These are phyloP conservation scores for Psilocybe cyanescens DNA, from an alignment of 768 basidiomycete genomes.

Conservation along the genomic window DNA sequence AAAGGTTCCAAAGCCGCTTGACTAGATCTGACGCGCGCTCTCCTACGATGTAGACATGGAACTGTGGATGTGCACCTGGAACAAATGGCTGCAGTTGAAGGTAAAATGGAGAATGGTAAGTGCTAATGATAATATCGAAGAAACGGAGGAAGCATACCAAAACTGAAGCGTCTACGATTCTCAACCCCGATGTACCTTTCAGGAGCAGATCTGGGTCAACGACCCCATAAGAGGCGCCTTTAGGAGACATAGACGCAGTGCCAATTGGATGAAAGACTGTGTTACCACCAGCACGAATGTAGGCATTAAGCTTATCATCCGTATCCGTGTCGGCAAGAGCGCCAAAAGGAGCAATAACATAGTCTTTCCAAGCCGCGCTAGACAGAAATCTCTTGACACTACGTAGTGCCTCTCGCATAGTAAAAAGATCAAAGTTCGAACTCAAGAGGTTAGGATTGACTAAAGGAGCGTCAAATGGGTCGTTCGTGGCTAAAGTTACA, in stretches of 20 bases:
- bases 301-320: slow-evolving; percentile 24
- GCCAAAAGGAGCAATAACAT: slow-evolving; percentile 18
- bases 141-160: not conserved
- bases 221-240: slow-evolving; percentile 31
- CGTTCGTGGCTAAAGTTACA: slow-evolving; percentile 18
- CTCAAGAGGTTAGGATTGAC: slow-evolving; percentile 28
- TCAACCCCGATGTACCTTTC: not conserved
- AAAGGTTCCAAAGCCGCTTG: not conserved
- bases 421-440: slow-evolving; percentile 24
- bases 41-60: slow-evolving; percentile 1
- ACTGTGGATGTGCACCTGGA: not conserved
- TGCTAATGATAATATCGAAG: not conserved
- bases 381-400: slow-evolving; percentile 21
- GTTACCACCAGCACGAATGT: slow-evolving; percentile 14
- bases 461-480: slow-evolving; percentile 28
- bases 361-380: slow-evolving; percentile 25
- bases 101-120: not conserved
- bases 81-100: not conserved
- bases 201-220: slow-evolving; percentile 35
- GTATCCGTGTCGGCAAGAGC: slow-evolving; percentile 1
- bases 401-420: slow-evolving; percentile 24
- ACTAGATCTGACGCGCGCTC: not conserved
- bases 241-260: slow-evolving; percentile 33
- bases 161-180: slow-evolving; percentile 6
- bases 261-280: slow-evolving; percentile 31